phyloP scores from a whole-genome alignment of 495 filamentous ascomycete species.

The Penicillium turbatum region DNA sequence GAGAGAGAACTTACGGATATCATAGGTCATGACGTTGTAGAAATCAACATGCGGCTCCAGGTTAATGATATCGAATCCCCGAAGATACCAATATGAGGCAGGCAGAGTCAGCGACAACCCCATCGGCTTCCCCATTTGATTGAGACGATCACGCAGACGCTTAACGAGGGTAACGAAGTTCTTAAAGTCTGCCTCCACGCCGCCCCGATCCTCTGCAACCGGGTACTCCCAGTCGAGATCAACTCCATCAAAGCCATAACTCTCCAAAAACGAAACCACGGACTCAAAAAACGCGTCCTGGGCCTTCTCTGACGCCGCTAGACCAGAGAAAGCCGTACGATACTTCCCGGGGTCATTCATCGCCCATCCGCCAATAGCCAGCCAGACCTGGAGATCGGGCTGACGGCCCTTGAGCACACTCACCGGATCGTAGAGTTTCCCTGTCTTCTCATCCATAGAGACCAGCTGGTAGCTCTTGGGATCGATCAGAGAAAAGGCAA shows the following conservation, averaged over 20 bases:
- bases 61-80: slow-evolving; percentile 34
- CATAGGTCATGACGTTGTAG: slow-evolving; percentile 47
- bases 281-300: slow-evolving; percentile 43
- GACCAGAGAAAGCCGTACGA: slow-evolving; percentile 25
- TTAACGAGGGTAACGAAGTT: slow-evolving; percentile 43
- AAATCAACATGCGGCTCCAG: slow-evolving; percentile 41
- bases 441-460: not conserved
- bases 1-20: no score
- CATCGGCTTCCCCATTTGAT: slow-evolving; percentile 28
- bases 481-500: slow-evolving; percentile 43
- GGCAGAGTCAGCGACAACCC: slow-evolving; percentile 5
- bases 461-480: slow-evolving; percentile 29
- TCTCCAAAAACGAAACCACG: slow-evolving; percentile 37
- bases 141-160: slow-evolving; percentile 36
- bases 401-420: not conserved
- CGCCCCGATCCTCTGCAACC: slow-evolving; percentile 32
- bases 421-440: no score
- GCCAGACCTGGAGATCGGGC: slow-evolving; percentile 29
- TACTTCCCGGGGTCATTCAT: slow-evolving; percentile 23
- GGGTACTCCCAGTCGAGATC: slow-evolving; percentile 56
- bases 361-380: slow-evolving; percentile 44
- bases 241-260: slow-evolving; percentile 24
- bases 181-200: slow-evolving; percentile 30
- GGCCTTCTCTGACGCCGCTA: slow-evolving; percentile 24
- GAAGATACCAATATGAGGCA: slow-evolving; percentile 36